Evolutionary conservation across 2,329 filamentous ascomycete genomes (phyloP), one percentile per base, ranked within the genome.

Genomic region (Tolypocladium inflatum): DNA sequence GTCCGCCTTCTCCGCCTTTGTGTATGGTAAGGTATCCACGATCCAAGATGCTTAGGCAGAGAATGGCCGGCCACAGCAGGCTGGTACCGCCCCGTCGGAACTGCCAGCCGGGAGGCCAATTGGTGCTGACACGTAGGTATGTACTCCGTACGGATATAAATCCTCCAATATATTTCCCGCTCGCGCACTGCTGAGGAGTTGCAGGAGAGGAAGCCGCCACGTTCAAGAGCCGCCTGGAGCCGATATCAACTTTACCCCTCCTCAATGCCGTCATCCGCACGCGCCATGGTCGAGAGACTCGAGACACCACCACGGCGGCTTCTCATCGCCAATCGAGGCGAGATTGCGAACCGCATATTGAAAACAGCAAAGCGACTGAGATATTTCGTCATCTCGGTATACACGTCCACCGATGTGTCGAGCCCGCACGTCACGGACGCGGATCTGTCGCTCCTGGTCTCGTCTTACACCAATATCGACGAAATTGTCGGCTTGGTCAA

Each of bases 331-430:
- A 58, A 58, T 45, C 48, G 57, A 10, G 57, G 83, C 0, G 72
- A 78, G 41, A 69, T 69, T 38, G 57, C 57, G 8, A 43, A 30
- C 37, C 54, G 57, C 37, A 58, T 58, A 10, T 45, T 58, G 45
- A 53, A 13, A 55, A 63, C 23, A 74, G 79, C 10, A 83, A 86
- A 67, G 75, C 78, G 9, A 74, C 78, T 1, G 83, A 81, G 0
- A 70, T 74, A 8, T 6, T 30, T 63, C 23, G 19, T 52, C 54
- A 42, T 54, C 10, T 54, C 56, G 6, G 33, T 51, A 41, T 51
- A 50, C 15, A 51, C 37, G 42, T n/a, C 42, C 5, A 38, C 37
- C 4, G 35, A 55, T 11, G 53, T 55, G 19, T 56, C 55, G 17
- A 56, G 55, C 23, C 43, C 55, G 42, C 55, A 56, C 43, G 43